Evolutionary conservation across 169 alveolate genomes (phyloP).

Genomic region (Eimeria acervulina): DNA sequence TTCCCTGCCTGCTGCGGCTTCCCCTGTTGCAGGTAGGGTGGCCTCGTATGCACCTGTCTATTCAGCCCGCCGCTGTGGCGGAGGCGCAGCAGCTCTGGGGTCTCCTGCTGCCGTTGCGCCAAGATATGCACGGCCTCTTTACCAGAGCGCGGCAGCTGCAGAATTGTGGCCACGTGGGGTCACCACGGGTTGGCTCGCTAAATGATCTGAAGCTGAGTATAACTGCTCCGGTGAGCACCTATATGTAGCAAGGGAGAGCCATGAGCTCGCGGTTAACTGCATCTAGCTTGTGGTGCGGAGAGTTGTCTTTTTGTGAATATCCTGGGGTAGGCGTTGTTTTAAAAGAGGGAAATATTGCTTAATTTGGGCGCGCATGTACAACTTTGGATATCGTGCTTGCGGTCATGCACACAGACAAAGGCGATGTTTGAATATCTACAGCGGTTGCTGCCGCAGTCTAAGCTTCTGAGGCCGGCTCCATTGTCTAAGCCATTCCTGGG

Average conservation of each 20-base stretch:
- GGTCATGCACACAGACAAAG: slow-evolving; percentile 33
- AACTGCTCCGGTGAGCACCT: slow-evolving; percentile 50
- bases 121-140: slow-evolving; percentile 56
- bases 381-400: neutral
- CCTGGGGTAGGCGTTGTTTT: neutral
- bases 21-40: slow-evolving; percentile 58
- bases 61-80: slow-evolving; percentile 17
- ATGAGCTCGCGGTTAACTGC: neutral
- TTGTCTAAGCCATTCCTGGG: neutral
- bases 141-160: slow-evolving; percentile 58
- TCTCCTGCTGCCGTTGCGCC: slow-evolving; percentile 35
- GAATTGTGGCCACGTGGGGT: neutral
- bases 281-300: neutral
- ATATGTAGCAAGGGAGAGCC: neutral
- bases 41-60: slow-evolving; percentile 65
- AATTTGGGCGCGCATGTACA: neutral
- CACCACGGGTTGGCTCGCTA: slow-evolving; percentile 61
- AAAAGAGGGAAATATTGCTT: neutral
- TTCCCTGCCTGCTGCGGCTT: neutral
- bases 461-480: slow-evolving; percentile 40
- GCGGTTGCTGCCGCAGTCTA: neutral
- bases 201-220: slow-evolving; percentile 67
- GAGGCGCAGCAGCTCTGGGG: slow-evolving; percentile 68
- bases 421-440: neutral
- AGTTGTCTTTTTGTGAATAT: neutral